Evolutionary conservation across 352 stramenopile species (phyloP), one percentile per base, ranked within the genome.

Genomic region (Phytophthora fragariaefolia): DNA sequence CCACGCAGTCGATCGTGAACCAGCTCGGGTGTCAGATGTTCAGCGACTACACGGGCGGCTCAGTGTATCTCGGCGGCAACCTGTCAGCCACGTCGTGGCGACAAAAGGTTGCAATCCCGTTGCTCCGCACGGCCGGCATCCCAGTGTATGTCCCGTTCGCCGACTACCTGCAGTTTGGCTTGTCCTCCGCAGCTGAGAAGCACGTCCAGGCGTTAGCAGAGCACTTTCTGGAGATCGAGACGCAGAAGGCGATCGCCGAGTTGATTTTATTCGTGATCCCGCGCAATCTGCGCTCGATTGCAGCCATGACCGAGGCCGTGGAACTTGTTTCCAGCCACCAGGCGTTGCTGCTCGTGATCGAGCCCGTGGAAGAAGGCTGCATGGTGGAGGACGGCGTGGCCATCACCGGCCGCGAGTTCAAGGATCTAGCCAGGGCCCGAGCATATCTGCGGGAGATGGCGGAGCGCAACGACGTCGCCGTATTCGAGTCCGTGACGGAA

Each of bases 361-460:
- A 96, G 52, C 78, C 83, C 4, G 69, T 91, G 26, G 64, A 76
- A 13, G 84, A 93, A 75, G 83, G 82, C 8, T 85, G 74, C 50
- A 77, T 85, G 49, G 47, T 85, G 9, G 77, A 90, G 52, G 75
- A 91, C 42, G 86, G 79, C 18, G 60, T 57, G 10, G 50, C 34
- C 0, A 73, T 94, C 23, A 60, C 58, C 4, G 86, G 85, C 0
- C 79, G 87, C 12, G 86, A 97, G 68, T 89, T 87, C 59, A 88
- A 95, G 58, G 90, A 97, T 66, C 74, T 97, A 12, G 72, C 78
- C 3, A 80, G 90, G 8, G 90, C 87, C 2, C 79, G 89, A 30
- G 69, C 71, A 4, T 97, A 97, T 73, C 63, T 97, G 22, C 73
- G 78, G n/a, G 90, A 97, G 62, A 95, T 91, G 69, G 90, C 90